phyloP scores from a whole-genome alignment of 495 filamentous ascomycete genomes.

The Neurospora sp. region DNA sequence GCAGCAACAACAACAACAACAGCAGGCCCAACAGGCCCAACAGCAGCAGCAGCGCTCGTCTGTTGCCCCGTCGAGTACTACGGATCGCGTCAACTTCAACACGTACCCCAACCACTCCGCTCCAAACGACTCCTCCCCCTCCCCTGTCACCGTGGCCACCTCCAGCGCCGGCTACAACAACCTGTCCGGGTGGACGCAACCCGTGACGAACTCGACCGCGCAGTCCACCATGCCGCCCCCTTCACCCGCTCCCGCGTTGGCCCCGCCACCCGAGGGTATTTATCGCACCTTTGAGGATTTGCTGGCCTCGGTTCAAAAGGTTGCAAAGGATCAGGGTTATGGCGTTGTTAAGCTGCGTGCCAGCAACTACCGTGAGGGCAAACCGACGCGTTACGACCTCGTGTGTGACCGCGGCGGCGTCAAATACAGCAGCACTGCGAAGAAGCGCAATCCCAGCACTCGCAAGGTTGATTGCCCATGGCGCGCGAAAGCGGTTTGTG shows the following conservation, averaged over 20 bases:
- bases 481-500: slow-evolving; percentile 42
- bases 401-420: slow-evolving; percentile 44
- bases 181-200: slow-evolving; percentile 12
- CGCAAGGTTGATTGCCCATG: slow-evolving; percentile 44
- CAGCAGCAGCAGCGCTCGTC: slow-evolving; percentile 17
- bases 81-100: slow-evolving; percentile 20
- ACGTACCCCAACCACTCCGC: slow-evolving; percentile 24
- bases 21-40: slow-evolving; percentile 11
- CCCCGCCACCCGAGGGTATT: slow-evolving; percentile 39
- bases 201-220: slow-evolving; percentile 14
- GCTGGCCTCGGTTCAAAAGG: slow-evolving; percentile 30
- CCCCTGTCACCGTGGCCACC: slow-evolving; percentile 27
- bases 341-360: slow-evolving; percentile 40
- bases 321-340: slow-evolving; percentile 41
- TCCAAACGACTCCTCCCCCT: slow-evolving; percentile 22
- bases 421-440: slow-evolving; percentile 43
- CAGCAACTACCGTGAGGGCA: slow-evolving; percentile 41
- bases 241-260: slow-evolving; percentile 24
- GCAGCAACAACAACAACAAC: slow-evolving; percentile 13
- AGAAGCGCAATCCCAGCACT: slow-evolving; percentile 42
- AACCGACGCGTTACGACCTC: slow-evolving; percentile 40
- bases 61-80: slow-evolving; percentile 10
- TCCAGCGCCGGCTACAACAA: slow-evolving; percentile 20
- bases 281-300: slow-evolving; percentile 37
- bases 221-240: slow-evolving; percentile 22